Percentiles rank a stretch among this genome's conserved stretches.
Evolutionary conservation across 2,329 filamentous ascomycete species (phyloP).

Genomic region (Stachybotrys chlorohalonatus): DNA sequence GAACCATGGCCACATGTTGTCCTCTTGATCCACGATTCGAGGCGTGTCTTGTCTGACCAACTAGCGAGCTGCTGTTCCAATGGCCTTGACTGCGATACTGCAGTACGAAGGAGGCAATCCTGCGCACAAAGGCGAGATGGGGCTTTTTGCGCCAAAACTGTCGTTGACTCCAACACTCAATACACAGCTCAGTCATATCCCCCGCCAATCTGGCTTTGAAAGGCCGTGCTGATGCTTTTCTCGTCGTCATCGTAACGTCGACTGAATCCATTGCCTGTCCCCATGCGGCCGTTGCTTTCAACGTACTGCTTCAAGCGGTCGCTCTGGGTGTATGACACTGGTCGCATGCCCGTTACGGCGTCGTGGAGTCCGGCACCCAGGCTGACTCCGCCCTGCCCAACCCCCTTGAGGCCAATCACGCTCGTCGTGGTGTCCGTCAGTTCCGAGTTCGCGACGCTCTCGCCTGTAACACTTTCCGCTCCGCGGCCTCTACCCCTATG

Average conservation of each 20-base stretch:
- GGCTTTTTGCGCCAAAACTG: constrained; percentile 11
- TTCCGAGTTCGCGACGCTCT: constrained; percentile 87
- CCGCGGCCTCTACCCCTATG: constrained; percentile 58
- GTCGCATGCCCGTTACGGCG: constrained; percentile 55
- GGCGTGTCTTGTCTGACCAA: background rate
- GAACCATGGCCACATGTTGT: background rate
- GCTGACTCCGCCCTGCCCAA: constrained; percentile 80
- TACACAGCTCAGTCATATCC: constrained; percentile 39
- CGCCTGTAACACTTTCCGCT: constrained; percentile 75
- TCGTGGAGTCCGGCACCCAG: constrained; percentile 72
- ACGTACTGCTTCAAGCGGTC: constrained; percentile 93
- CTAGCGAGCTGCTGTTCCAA: background rate
- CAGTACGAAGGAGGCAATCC: background rate
- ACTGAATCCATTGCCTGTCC: constrained; percentile 58
- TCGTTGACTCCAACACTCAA: constrained; percentile 7
- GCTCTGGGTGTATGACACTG: constrained; percentile 47
- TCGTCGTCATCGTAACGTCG: constrained; percentile 82
- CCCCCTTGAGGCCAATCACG: constrained; percentile 64
- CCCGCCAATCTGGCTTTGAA: constrained; percentile 83
- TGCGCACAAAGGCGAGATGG: background rate
- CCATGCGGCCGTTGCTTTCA: constrained; percentile 68
- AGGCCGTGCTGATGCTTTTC: constrained; percentile 91
- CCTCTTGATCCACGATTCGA: no score
- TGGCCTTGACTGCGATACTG: background rate
- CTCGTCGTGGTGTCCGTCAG: constrained; percentile 76